Conservation (phyloP, 139 green algal species). For the Chlorella ohadii region DNA sequence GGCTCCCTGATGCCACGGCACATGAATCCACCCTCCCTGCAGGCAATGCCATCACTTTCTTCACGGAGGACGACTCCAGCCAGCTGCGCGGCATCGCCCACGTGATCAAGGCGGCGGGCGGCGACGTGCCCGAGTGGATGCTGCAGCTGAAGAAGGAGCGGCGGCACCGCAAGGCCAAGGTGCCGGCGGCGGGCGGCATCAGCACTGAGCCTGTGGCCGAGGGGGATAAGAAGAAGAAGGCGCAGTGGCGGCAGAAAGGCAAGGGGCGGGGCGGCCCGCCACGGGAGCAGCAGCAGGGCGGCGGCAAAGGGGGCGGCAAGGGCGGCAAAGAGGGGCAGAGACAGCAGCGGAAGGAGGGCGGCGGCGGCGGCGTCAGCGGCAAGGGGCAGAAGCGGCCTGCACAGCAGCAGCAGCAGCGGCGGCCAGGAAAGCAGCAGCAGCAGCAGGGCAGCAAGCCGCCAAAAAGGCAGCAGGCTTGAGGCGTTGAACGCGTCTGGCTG, state of each 20-base stretch:
- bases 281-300: neutral
- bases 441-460: neutral
- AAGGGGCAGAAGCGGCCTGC: neutral
- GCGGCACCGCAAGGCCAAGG: conserved; percentile 22
- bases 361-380: neutral
- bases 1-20: no score
- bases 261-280: neutral
- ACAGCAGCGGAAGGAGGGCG: neutral
- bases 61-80: conserved; percentile 79
- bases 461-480: neutral
- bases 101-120: conserved; percentile 64
- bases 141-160: conserved; percentile 66
- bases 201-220: conserved; percentile 18
- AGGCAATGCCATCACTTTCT: conserved; percentile 89
- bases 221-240: conserved; percentile 1
- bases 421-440: neutral
- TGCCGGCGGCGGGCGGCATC: conserved; percentile 1
- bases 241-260: neutral
- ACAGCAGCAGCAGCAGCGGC: neutral
- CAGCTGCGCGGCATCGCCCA: conserved; percentile 82
- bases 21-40: neutral
- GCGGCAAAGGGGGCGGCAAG: neutral
- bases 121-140: conserved; percentile 86
- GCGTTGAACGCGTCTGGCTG: no score
- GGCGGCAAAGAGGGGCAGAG: neutral